Percentiles rank a stretch among this genome's conserved stretches.
phyloP scores from a whole-genome alignment of 176 grass and related monocot genomes.

The Bolboschoenus planiculmis region DNA sequence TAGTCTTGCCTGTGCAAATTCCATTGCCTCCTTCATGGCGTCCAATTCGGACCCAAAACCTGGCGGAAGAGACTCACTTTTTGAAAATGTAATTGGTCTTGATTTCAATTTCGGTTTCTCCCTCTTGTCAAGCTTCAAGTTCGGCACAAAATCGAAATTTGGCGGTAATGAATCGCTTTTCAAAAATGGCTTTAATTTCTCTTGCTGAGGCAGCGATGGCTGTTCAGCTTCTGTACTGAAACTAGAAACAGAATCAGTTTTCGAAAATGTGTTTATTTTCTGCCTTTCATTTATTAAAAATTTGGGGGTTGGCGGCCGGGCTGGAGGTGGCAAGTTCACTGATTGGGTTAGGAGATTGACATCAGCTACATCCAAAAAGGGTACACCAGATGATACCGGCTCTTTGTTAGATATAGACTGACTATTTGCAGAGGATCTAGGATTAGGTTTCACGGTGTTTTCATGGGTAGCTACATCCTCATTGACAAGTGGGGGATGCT shows the following conservation, averaged over 20 bases:
- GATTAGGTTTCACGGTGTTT: conserved; percentile 21
- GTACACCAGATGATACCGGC: conserved; percentile 30
- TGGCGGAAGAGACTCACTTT: conserved; percentile 35
- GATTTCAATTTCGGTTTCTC: conserved; percentile 3
- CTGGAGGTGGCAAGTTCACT: conserved; percentile 31
- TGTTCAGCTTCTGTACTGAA: conserved; percentile 2
- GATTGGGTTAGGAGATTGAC: conserved; percentile 25
- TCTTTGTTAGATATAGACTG: conserved; percentile 57
- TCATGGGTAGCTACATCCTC: conserved; percentile 26
- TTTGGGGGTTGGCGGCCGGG: conserved; percentile 49
- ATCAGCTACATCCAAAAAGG: conserved; percentile 52
- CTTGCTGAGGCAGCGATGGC: not conserved
- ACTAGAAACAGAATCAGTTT: not conserved
- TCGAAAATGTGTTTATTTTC: conserved; percentile 12
- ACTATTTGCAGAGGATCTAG: conserved; percentile 21
- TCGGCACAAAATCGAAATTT: conserved; percentile 15
- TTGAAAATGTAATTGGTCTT: conserved; percentile 6
- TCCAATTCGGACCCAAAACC: conserved; percentile 51
- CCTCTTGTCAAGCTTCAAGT: not conserved
- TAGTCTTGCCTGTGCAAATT: conserved; percentile 84
- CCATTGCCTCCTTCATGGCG: conserved; percentile 88
- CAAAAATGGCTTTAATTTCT: not conserved
- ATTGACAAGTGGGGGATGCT: conserved; percentile 16
- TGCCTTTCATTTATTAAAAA: conserved; percentile 42
- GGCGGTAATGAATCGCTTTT: conserved; percentile 20